phyloP scores from a whole-genome alignment of 2,329 filamentous ascomycete genomes.

The Diaporthe batatas region DNA sequence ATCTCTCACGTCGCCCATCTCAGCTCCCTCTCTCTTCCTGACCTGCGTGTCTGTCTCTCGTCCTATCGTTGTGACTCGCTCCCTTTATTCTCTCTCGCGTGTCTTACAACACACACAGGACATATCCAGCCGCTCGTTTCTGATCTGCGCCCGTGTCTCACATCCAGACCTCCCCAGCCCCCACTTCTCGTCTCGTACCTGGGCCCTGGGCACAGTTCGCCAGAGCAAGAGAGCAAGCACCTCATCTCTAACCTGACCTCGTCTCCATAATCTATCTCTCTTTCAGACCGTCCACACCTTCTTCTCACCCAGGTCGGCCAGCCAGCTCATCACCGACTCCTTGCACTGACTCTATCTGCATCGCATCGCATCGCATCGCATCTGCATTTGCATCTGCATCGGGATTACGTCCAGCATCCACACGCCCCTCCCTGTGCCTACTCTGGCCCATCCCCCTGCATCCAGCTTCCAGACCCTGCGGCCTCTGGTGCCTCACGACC shows the following conservation, averaged over 20 bases:
- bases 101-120: slow-evolving; percentile 18
- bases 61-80: slow-evolving; percentile 26
- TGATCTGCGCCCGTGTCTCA: slow-evolving; percentile 35
- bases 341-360: slow-evolving; percentile 22
- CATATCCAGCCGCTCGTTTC: slow-evolving; percentile 30
- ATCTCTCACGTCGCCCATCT: slow-evolving; percentile 29
- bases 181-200: neutral
- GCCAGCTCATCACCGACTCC: slow-evolving; percentile 19
- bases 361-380: slow-evolving; percentile 10
- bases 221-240: slow-evolving; percentile 1
- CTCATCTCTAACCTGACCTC: slow-evolving; percentile 5
- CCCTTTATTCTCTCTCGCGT: slow-evolving; percentile 15
- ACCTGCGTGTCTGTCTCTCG: neutral
- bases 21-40: slow-evolving; percentile 12
- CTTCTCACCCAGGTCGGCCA: slow-evolving; percentile 14
- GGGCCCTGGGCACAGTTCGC: slow-evolving; percentile 8
- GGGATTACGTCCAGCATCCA: slow-evolving; percentile 28
- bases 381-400: slow-evolving; percentile 3
- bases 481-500: slow-evolving; percentile 34
- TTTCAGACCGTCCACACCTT: neutral
- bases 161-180: slow-evolving; percentile 18
- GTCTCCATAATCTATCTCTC: neutral
- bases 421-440: slow-evolving; percentile 39
- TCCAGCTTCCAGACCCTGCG: slow-evolving; percentile 29
- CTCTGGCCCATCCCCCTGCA: slow-evolving; percentile 37